phyloP scores from a whole-genome alignment of 345 rosid genomes.

The Euphorbia lathyris region DNA sequence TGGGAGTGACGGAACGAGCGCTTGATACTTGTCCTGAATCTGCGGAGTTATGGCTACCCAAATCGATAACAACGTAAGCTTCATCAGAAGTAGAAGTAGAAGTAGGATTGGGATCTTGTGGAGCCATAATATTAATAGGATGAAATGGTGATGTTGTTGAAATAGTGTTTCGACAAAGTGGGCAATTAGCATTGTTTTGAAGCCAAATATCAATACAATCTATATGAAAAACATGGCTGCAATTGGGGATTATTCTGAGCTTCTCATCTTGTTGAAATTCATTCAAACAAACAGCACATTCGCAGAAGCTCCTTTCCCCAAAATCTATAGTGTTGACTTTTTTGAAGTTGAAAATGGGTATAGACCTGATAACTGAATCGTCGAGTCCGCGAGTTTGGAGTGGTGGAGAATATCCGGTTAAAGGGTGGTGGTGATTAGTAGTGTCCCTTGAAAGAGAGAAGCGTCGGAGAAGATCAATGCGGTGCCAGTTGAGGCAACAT shows the following conservation, averaged over 20 bases:
- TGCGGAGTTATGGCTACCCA: slow-evolving; percentile 33
- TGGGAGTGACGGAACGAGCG: slow-evolving; percentile 32
- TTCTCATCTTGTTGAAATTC: slow-evolving; percentile 87
- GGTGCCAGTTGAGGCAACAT: slow-evolving; percentile 86
- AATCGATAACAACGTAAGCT: slow-evolving; percentile 66
- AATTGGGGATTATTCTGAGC: slow-evolving; percentile 63
- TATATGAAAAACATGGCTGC: slow-evolving; percentile 80
- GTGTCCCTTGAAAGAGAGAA: slow-evolving; percentile 57
- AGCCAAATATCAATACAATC: slow-evolving; percentile 96
- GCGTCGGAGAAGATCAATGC: slow-evolving; percentile 53
- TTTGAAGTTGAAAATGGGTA: slow-evolving; percentile 74
- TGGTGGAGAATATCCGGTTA: slow-evolving; percentile 46
- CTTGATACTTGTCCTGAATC: slow-evolving; percentile 29
- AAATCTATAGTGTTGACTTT: slow-evolving; percentile 32
- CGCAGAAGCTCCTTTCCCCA: slow-evolving; percentile 42
- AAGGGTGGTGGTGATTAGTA: slow-evolving; percentile 41
- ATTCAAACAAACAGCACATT: slow-evolving; percentile 76
- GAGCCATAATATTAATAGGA: slow-evolving; percentile 34
- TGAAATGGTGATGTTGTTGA: slow-evolving; percentile 41
- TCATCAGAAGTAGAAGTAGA: no score
- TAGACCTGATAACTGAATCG: slow-evolving; percentile 72
- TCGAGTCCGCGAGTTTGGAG: slow-evolving; percentile 63
- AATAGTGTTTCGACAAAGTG: slow-evolving; percentile 76
- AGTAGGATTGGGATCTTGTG: slow-evolving; percentile 45
- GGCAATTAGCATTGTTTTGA: slow-evolving; percentile 83